Percentiles rank a stretch among this genome's conserved stretches.
These are phyloP conservation scores for Cladophialophora bantiana DNA, from an alignment of 2,329 filamentous ascomycete genomes.

Conservation along the genomic window DNA sequence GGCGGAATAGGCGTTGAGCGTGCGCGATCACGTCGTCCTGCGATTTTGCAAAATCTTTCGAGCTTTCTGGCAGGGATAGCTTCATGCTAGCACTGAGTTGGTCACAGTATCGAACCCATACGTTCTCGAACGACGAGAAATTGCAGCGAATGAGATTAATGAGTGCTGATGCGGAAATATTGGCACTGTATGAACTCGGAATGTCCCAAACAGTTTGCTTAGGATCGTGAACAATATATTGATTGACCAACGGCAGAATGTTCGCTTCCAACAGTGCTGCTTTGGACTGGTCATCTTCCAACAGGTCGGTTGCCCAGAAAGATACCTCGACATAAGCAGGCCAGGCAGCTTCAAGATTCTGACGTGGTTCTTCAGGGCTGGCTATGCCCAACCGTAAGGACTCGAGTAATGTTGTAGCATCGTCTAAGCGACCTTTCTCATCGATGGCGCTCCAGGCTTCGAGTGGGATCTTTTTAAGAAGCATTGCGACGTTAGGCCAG, in stretches of 20 bases:
- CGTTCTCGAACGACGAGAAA: conserved; percentile 56
- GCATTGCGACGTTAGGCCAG: conserved; percentile 71
- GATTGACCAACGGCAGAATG: conserved; percentile 60
- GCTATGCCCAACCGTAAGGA: conserved; percentile 75
- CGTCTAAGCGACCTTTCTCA: conserved; percentile 49
- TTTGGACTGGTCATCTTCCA: conserved; percentile 57
- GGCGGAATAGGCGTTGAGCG: conserved; percentile 70
- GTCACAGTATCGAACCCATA: conserved; percentile 70
- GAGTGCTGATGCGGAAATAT: conserved; percentile 51
- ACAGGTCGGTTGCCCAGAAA: conserved; percentile 59
- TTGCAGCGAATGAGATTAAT: conserved; percentile 47
- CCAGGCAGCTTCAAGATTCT: conserved; percentile 33
- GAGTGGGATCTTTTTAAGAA: conserved; percentile 66
- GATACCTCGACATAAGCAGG: conserved; percentile 72
- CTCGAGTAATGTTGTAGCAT: conserved; percentile 67
- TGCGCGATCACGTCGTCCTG: conserved; percentile 73
- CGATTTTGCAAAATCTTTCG: conserved; percentile 75
- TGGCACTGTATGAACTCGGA: conserved; percentile 47
- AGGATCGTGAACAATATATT: conserved; percentile 59
- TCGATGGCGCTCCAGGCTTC: conserved; percentile 60
- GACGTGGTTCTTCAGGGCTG: conserved; percentile 72
- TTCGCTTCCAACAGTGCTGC: conserved; percentile 55
- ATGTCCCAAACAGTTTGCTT: conserved; percentile 61
- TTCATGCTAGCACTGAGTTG: conserved; percentile 71
- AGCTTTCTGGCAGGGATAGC: conserved; percentile 80